Conservation (phyloP, 169 alveolate genomes). For the Cyclospora cayetanensis region DNA sequence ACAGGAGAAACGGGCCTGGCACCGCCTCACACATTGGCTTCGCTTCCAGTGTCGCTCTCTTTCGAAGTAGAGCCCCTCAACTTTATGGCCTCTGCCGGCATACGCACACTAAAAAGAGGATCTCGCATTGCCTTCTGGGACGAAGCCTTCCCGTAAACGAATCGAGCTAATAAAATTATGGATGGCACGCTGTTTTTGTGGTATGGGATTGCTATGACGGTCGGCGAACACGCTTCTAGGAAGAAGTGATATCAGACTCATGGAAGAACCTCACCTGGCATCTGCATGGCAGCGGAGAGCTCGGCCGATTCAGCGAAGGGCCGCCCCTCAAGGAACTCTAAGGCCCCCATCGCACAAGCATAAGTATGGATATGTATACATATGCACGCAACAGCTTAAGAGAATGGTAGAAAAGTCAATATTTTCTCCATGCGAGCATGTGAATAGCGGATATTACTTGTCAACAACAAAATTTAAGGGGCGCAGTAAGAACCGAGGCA, state of each 20-base stretch:
- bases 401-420: background rate
- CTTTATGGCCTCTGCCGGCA: background rate
- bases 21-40: no score
- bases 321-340: conserved; percentile 1
- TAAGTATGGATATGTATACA: background rate
- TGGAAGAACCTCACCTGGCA: conserved; percentile 1
- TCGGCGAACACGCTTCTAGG: background rate
- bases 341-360: background rate
- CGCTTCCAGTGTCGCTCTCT: no score
- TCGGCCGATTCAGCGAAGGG: background rate
- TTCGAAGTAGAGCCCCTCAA: no score
- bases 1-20: background rate
- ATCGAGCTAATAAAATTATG: background rate
- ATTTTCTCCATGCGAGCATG: background rate
- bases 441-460: no score
- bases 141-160: background rate
- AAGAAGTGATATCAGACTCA: background rate
- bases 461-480: background rate
- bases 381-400: background rate
- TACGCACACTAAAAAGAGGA: background rate
- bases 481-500: no score
- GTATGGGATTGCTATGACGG: background rate
- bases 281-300: conserved; percentile 1
- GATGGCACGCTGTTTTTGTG: background rate
- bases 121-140: background rate